A percentile compares a stretch with the other conserved stretches of the same genome.
These are phyloP conservation scores for Coniella vitis DNA, from an alignment of 2,329 filamentous ascomycete species.

Conservation along the genomic window DNA sequence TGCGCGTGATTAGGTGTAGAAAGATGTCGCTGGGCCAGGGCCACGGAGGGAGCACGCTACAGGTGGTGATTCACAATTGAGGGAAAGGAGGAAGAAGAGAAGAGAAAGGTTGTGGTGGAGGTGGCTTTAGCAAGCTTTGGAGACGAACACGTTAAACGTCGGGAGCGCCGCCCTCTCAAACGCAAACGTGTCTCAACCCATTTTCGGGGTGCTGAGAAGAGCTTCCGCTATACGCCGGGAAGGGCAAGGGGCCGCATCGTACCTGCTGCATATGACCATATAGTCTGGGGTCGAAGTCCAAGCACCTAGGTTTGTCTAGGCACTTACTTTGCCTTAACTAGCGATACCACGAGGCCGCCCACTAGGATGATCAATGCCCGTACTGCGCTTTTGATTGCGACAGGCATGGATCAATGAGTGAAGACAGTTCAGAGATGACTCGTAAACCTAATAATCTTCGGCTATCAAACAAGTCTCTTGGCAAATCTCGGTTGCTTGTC, in stretches of 20 bases:
- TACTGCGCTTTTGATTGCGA: too few species aligned
- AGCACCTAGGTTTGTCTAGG: too few species aligned
- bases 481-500: too few species aligned
- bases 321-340: too few species aligned
- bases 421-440: too few species aligned
- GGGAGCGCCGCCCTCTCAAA: background rate
- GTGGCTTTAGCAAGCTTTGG: background rate
- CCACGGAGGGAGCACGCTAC: background rate
- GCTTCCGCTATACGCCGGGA: background rate
- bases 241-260: background rate
- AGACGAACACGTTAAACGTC: background rate
- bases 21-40: background rate
- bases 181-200: slow-evolving; percentile 5
- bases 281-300: too few species aligned
- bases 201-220: background rate
- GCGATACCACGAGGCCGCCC: too few species aligned
- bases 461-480: too few species aligned
- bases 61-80: background rate
- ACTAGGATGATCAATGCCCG: too few species aligned
- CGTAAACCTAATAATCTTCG: too few species aligned
- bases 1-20: background rate
- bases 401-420: too few species aligned
- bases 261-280: background rate
- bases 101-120: background rate
- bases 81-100: background rate